Evolutionary conservation across 176 grass and related monocot species (phyloP).

Genomic region (Themeda triandra): DNA sequence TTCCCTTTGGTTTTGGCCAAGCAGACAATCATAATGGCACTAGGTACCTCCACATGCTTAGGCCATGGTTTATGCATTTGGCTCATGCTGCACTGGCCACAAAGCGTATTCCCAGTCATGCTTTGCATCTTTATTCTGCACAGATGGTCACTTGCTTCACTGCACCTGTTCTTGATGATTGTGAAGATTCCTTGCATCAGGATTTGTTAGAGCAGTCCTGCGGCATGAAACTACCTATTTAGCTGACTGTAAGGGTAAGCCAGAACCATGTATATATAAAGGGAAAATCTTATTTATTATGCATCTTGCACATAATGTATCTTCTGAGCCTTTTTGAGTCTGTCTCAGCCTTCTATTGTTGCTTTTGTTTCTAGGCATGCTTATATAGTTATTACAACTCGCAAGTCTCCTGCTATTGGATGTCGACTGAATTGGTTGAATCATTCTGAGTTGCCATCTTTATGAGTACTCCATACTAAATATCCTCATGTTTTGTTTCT

Average conservation of each 20-base stretch:
- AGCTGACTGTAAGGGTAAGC: not conserved
- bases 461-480: not conserved
- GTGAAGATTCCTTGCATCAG: not conserved
- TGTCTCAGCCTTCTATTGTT: not conserved
- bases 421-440: not conserved
- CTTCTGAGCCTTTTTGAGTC: not conserved
- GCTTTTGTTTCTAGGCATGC: not conserved
- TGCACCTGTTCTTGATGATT: not conserved
- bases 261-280: not conserved
- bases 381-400: not conserved
- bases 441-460: not conserved
- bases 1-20: not conserved
- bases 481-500: not conserved
- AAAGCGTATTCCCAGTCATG: not conserved
- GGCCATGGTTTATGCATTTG: not conserved
- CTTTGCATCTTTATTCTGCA: no score
- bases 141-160: not conserved
- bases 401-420: not conserved
- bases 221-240: not conserved
- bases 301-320: not conserved
- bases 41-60: not conserved
- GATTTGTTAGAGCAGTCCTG: not conserved
- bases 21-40: not conserved
- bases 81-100: not conserved
- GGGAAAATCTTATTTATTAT: not conserved